A percentile compares a stretch with the other conserved stretches of the same genome.
These are phyloP conservation scores for Notholithocarpus densiflorus DNA, from an alignment of 306 rosid species.

Conservation along the genomic window DNA sequence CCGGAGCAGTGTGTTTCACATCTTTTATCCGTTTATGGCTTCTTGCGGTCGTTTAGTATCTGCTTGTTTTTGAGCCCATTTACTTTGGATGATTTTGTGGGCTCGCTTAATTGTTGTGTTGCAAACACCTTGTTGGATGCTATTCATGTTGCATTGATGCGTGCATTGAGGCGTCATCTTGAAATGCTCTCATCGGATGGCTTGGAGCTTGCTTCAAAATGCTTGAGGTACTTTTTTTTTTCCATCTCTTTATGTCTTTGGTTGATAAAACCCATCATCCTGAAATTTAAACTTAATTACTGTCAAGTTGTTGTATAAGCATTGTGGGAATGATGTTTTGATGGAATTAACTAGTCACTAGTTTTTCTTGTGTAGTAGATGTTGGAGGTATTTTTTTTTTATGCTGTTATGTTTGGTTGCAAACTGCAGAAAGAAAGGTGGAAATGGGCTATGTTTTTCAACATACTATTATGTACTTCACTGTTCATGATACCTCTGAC, in stretches of 20 bases:
- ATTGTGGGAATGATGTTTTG: background rate
- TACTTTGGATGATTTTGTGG: slow-evolving; percentile 87
- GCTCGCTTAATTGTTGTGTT: slow-evolving; percentile 59
- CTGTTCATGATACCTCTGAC: background rate
- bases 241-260: background rate
- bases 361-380: background rate
- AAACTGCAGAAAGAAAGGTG: background rate
- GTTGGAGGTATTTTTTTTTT: background rate
- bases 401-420: background rate
- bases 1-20: slow-evolving; percentile 71
- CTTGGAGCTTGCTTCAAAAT: slow-evolving; percentile 60
- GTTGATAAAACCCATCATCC: background rate
- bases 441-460: background rate
- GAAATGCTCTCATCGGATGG: slow-evolving; percentile 66
- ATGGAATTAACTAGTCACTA: background rate
- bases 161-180: slow-evolving; percentile 60
- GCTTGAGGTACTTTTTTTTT: slow-evolving; percentile 59
- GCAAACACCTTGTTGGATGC: slow-evolving; percentile 68
- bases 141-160: slow-evolving; percentile 74
- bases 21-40: slow-evolving; percentile 79
- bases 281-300: background rate
- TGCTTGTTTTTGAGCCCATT: slow-evolving; percentile 67
- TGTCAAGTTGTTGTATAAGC: background rate
- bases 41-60: slow-evolving; percentile 72
- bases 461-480: background rate